A percentile compares a stretch with the other conserved stretches of the same genome.
Evolutionary conservation across 129 eudicot species (phyloP).

Genomic region (Flaveria trinervia): DNA sequence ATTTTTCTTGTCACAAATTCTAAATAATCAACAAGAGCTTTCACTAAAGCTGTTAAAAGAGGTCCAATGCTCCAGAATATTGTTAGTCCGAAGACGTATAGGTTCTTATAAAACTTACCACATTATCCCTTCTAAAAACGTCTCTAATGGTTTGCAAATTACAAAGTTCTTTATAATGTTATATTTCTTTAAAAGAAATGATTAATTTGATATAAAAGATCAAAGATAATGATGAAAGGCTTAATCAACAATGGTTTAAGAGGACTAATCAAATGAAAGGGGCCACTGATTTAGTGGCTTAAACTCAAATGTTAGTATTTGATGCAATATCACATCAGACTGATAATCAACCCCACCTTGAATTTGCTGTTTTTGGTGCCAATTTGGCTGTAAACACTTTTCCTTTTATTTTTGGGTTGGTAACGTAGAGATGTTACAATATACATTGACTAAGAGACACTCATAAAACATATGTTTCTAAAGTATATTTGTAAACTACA

Average conservation of each 20-base stretch:
- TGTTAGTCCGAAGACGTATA: background rate
- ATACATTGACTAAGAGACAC: background rate
- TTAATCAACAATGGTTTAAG: constrained; percentile 39
- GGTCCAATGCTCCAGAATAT: background rate
- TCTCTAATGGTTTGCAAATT: background rate
- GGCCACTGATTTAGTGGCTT: constrained; percentile 42
- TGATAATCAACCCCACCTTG: constrained; percentile 34
- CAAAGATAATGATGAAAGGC: background rate
- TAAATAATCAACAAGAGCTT: no score
- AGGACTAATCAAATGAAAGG: constrained; percentile 35
- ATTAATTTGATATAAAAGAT: background rate
- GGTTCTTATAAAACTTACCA: background rate
- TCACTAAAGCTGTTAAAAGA: no score
- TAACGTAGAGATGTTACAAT: constrained; percentile 32
- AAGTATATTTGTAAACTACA: no score
- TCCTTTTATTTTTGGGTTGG: background rate
- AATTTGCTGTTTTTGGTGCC: constrained; percentile 30
- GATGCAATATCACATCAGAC: constrained; percentile 40
- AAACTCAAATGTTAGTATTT: constrained; percentile 31
- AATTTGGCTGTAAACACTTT: constrained; percentile 38
- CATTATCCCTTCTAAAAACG: background rate
- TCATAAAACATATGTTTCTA: background rate
- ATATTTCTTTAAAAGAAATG: background rate
- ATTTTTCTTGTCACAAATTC: no score
- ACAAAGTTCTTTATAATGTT: background rate